These are phyloP conservation scores for Exophiala sp. DNA, from an alignment of 2,329 filamentous ascomycete genomes.

Conservation along the genomic window DNA sequence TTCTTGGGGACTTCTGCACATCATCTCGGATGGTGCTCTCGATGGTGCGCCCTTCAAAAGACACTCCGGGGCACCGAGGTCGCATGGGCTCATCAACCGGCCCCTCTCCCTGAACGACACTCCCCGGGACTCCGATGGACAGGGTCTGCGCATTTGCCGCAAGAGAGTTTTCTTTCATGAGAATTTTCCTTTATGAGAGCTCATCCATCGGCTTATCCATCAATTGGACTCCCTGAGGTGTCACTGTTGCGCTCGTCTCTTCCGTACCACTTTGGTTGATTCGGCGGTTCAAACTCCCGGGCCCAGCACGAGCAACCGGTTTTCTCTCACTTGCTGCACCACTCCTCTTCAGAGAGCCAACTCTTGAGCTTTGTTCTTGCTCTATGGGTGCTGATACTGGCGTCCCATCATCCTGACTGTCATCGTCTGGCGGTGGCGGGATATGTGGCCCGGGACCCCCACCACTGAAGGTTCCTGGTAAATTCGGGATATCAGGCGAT, in stretches of 20 bases:
- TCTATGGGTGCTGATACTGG: conserved; percentile 20
- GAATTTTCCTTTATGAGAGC: conserved; percentile 33
- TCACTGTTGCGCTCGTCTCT: not conserved
- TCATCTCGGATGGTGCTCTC: too few species aligned
- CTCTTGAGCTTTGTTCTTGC: conserved; percentile 44
- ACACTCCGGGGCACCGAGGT: too few species aligned
- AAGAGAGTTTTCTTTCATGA: conserved; percentile 6
- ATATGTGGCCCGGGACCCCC: conserved; percentile 30
- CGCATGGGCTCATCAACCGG: too few species aligned
- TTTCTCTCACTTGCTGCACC: conserved; percentile 36
- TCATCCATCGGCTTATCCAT: conserved; percentile 75
- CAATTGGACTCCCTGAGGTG: conserved; percentile 48
- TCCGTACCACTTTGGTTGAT: conserved; percentile 1
- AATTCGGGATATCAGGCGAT: conserved; percentile 40
- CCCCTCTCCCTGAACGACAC: too few species aligned
- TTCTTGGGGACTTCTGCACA: too few species aligned
- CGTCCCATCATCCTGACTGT: conserved; percentile 18
- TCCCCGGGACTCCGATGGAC: not conserved
- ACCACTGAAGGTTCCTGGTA: conserved; percentile 29
- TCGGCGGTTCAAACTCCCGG: conserved; percentile 35
- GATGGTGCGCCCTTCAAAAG: too few species aligned
- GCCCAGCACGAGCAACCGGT: conserved; percentile 32
- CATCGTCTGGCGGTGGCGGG: conserved; percentile 33
- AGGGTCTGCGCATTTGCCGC: not conserved
- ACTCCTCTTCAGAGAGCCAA: conserved; percentile 55